Conservation (phyloP, 176 grass and related monocot genomes). For the Calamus simplicifolius region DNA sequence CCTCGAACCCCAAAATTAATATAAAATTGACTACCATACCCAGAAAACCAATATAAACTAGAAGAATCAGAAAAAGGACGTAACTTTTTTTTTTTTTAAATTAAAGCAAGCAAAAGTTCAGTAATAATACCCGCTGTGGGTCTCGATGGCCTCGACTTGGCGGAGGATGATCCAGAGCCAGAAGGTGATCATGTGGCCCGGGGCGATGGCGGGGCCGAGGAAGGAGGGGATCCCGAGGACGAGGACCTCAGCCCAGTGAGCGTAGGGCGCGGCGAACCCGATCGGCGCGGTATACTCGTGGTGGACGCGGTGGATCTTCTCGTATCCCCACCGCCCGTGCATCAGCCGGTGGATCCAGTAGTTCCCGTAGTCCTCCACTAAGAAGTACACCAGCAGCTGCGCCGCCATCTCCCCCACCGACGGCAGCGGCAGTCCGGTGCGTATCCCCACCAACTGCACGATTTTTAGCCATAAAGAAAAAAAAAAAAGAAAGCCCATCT, state of each 20-base stretch:
- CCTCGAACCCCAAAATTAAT: too few relatives aligned
- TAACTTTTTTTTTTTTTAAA: too few relatives aligned
- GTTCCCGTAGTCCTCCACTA: conserved; percentile 80
- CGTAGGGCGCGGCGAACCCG: conserved; percentile 75
- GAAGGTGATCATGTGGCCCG: conserved; percentile 83
- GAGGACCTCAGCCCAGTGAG: conserved; percentile 88
- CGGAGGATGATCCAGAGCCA: conserved; percentile 80
- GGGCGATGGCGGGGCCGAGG: conserved; percentile 51
- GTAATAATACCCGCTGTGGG: conserved; percentile 60
- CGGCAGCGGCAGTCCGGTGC: conserved; percentile 51
- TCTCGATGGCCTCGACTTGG: conserved; percentile 81
- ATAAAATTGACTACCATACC: too few relatives aligned
- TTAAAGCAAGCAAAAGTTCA: neutral
- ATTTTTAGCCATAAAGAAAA: too few relatives aligned
- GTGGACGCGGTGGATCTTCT: conserved; percentile 74
- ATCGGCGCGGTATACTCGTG: conserved; percentile 81
- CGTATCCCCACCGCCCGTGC: conserved; percentile 70
- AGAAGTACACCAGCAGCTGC: conserved; percentile 69
- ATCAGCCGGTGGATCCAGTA: conserved; percentile 88
- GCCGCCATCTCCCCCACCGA: conserved; percentile 56
- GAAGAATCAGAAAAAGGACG: too few relatives aligned
- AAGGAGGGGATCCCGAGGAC: conserved; percentile 72
- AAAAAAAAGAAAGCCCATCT: too few relatives aligned
- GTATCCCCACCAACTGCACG: conserved; percentile 69
- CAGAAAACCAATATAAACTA: too few relatives aligned